phyloP scores from a whole-genome alignment of 371 early-diverging fungal species.

The Mucor piriformis region DNA sequence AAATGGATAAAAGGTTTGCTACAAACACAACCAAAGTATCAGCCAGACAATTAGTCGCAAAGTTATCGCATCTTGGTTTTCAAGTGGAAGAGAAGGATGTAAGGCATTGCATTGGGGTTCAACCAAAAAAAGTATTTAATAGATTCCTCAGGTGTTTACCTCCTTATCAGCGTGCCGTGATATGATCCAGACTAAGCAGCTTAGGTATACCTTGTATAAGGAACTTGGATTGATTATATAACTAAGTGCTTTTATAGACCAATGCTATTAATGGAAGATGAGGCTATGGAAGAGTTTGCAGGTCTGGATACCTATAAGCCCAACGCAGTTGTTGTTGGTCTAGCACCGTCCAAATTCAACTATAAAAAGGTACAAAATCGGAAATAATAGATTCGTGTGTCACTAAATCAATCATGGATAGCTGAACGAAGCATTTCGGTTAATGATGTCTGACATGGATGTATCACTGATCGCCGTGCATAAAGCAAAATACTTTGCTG shows the following conservation, averaged over 20 bases:
- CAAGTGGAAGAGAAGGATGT: slow-evolving; percentile 66
- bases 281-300: slow-evolving; percentile 73
- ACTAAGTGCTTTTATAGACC: slow-evolving; percentile 49
- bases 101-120: background rate
- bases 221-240: no score
- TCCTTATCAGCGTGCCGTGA: slow-evolving; percentile 77
- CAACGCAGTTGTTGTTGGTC: slow-evolving; percentile 81
- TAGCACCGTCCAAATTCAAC: slow-evolving; percentile 76
- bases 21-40: slow-evolving; percentile 88
- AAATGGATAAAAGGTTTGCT: slow-evolving; percentile 53
- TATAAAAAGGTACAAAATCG: slow-evolving; percentile 61
- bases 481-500: slow-evolving; percentile 76
- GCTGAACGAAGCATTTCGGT: slow-evolving; percentile 71
- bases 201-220: no score
- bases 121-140: background rate
- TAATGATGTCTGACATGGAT: slow-evolving; percentile 39
- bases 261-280: slow-evolving; percentile 72
- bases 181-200: slow-evolving; percentile 48
- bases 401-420: slow-evolving; percentile 7
- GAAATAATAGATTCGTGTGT: background rate
- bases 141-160: slow-evolving; percentile 63
- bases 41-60: slow-evolving; percentile 51
- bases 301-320: slow-evolving; percentile 59
- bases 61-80: slow-evolving; percentile 68
- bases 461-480: slow-evolving; percentile 77